Base-by-base conservation (phyloP, 2,329 filamentous ascomycete genomes). In the Lomentospora prolificans region DNA sequence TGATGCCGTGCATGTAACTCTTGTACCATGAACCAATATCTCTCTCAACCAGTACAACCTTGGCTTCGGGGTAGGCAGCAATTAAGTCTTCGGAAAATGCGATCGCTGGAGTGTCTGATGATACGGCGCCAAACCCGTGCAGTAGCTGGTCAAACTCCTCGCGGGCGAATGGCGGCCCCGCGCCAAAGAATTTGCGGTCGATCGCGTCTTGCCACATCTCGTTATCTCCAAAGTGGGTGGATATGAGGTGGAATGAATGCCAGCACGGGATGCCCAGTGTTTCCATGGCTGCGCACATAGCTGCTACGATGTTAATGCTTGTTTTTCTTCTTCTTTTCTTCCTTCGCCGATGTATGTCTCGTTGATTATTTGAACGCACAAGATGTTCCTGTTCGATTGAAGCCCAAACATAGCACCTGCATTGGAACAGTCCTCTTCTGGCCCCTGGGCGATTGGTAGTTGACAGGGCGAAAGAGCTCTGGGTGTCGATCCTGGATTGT, bases 11-110 rank as follows among this genome's bases (percentile, higher is more conserved):
- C 51, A 57, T 52, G 36, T 50, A 57, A 51, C 62, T 65, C 44
- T 59, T 53, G 60, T 62, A 63, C 66, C 65, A 67, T 8, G 61
- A 60, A n/a, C 61, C 62, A 0, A 63, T 60, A 41, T 66, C 64
- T 24, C 61, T 60, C n/a, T 67, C 68, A 0, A 58, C 55, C 58
- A 67, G 67, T 25, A 75, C 68, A 8, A 75, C 70, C 51, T 68
- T 69, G 7, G 73, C 72, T 24, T 74, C 65, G 0, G 73, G 73
- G 55, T 74, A 75, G 14, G 73, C 57, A 27, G 69, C 64, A 53
- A 75, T 58, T 24, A 75, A 60, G 50, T 75, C 71, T 30, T 67
- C 64, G 22, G 46, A 50, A 10, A 50, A 50, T 31, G 68, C 60
- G 25, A 62, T 66, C 3, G 66, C 66, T 1, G 73, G 73, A 1